Conservation (phyloP, 257 asterid genomes). For the Nicotiana benthamiana region DNA sequence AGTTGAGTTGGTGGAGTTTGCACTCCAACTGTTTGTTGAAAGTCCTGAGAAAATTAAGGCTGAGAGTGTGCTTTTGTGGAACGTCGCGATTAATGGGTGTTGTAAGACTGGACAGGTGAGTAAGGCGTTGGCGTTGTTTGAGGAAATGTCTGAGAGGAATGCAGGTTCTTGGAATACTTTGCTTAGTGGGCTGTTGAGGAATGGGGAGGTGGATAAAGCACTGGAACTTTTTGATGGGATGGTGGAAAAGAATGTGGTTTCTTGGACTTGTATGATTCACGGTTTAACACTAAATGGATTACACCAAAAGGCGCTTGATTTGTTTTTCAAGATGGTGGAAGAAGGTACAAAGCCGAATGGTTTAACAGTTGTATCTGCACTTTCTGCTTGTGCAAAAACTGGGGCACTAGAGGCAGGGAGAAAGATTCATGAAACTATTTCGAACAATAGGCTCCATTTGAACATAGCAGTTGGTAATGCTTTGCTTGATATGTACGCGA, state of each 20-base stretch:
- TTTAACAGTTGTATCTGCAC: conserved; percentile 26
- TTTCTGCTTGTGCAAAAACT: conserved; percentile 29
- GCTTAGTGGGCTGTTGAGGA: conserved; percentile 34
- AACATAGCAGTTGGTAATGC: conserved; percentile 28
- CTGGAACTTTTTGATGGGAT: conserved; percentile 26
- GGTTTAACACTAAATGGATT: conserved; percentile 27
- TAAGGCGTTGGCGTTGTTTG: conserved; percentile 32
- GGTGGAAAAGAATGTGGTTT: conserved; percentile 35
- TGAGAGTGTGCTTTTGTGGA: conserved; percentile 38
- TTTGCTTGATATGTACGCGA: conserved; percentile 38
- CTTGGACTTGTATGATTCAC: conserved; percentile 35
- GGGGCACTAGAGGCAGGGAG: conserved; percentile 33
- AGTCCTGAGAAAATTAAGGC: conserved; percentile 32
- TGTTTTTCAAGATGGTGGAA: conserved; percentile 27
- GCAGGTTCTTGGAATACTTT: conserved; percentile 37
- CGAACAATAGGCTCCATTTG: conserved; percentile 11
- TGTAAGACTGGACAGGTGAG: conserved; percentile 27
- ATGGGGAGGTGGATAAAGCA: conserved; percentile 25
- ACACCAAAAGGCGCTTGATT: conserved; percentile 24
- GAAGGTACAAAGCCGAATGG: conserved; percentile 29
- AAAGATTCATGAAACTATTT: conserved; percentile 14
- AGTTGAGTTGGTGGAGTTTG: conserved; percentile 16
- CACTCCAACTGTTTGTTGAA: conserved; percentile 33
- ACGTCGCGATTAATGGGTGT: conserved; percentile 34
- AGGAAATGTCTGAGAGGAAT: conserved; percentile 37